Percentiles rank a stretch among this genome's conserved stretches.
These are phyloP conservation scores for Tinospora cordifolia DNA, from an alignment of 164 flowering plant species.

Conservation along the genomic window DNA sequence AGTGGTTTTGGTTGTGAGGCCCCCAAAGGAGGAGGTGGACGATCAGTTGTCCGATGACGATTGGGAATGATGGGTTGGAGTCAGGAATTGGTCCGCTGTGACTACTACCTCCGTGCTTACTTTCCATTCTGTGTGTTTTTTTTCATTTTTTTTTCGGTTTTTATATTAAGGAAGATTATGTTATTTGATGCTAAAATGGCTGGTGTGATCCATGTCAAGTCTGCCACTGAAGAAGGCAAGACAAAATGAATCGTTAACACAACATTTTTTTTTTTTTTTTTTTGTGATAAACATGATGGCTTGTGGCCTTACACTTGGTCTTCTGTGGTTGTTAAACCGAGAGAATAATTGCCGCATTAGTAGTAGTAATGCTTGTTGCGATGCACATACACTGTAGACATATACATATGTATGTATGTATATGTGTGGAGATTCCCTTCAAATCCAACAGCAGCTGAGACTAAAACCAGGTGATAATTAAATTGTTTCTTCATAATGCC, in stretches of 20 bases:
- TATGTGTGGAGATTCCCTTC: no score
- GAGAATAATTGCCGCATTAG: no score
- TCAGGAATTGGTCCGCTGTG: neutral
- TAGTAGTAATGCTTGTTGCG: no score
- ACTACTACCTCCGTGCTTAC: neutral
- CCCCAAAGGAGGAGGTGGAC: constrained; percentile 59
- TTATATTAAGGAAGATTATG: no score
- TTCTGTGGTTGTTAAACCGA: neutral
- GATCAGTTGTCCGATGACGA: constrained; percentile 65
- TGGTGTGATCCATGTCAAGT: neutral
- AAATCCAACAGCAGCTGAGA: no score
- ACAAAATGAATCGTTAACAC: neutral
- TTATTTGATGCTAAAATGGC: neutral
- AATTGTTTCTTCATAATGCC: no score
- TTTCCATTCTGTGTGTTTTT: no score
- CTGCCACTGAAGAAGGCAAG: neutral
- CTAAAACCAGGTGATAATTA: no score
- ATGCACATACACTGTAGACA: no score
- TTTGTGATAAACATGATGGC: neutral
- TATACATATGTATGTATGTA: no score
- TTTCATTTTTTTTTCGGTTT: no score
- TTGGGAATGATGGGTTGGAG: constrained; percentile 50
- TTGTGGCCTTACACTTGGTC: neutral
- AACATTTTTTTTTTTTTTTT: constrained; percentile 5
- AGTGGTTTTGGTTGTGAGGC: constrained; percentile 81